These are phyloP conservation scores for Hygrophorus russula DNA, from an alignment of 768 basidiomycete species.

Conservation along the genomic window DNA sequence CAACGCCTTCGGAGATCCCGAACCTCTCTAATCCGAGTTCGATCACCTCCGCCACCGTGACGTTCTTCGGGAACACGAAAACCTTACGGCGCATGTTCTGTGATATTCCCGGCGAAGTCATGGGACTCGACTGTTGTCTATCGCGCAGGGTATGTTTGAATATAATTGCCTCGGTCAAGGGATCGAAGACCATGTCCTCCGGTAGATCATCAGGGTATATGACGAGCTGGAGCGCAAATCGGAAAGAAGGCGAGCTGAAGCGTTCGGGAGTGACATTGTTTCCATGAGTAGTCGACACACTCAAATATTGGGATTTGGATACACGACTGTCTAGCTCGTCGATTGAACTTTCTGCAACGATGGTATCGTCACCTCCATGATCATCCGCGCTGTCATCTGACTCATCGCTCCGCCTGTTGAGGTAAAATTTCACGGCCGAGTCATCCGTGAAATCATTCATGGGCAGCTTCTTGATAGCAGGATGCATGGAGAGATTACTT, in stretches of 20 bases:
- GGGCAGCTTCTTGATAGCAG: constrained; percentile 85
- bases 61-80: constrained; percentile 88
- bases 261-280: constrained; percentile 52
- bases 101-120: constrained; percentile 41
- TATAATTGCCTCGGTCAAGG: constrained; percentile 87
- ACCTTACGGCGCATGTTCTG: constrained; percentile 64
- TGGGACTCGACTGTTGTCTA: constrained; percentile 27
- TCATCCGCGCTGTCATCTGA: constrained; percentile 19
- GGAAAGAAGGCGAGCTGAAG: constrained; percentile 72
- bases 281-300: constrained; percentile 24
- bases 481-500: constrained; percentile 88
- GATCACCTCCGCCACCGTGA: constrained; percentile 93
- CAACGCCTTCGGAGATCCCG: constrained; percentile 93
- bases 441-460: constrained; percentile 99
- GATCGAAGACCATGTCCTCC: constrained; percentile 91
- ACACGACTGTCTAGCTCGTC: constrained; percentile 11
- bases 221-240: constrained; percentile 79
- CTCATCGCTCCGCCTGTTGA: constrained; percentile 48
- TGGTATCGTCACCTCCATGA: constrained; percentile 8
- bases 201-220: constrained; percentile 89
- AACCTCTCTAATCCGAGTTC: constrained; percentile 88
- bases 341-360: not conserved
- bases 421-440: constrained; percentile 91
- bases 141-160: constrained; percentile 66
- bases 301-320: constrained; percentile 28